phyloP scores from a whole-genome alignment of 805 yeast species.

The Zygoascus bituminiphila region DNA sequence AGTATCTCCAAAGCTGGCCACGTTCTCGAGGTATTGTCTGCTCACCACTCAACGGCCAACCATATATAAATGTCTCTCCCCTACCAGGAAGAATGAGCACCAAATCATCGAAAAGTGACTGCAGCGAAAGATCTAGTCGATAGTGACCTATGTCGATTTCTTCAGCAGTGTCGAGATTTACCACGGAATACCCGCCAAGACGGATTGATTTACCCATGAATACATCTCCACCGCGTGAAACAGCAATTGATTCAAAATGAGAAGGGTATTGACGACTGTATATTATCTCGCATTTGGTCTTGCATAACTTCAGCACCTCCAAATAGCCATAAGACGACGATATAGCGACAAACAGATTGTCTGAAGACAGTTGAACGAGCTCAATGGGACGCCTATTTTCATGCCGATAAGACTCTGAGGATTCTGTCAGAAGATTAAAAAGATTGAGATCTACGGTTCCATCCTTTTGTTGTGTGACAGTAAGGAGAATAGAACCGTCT shows the following conservation, averaged over 20 bases:
- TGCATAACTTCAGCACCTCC: background rate
- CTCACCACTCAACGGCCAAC: conserved; percentile 10
- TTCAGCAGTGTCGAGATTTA: conserved; percentile 15
- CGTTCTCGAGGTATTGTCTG: background rate
- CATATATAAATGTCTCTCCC: conserved; percentile 18
- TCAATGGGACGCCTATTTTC: background rate
- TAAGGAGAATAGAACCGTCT: background rate
- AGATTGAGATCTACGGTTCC: background rate
- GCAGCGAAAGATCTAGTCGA: conserved; percentile 17
- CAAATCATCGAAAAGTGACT: conserved; percentile 8
- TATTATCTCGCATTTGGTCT: conserved; percentile 3
- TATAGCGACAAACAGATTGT: conserved; percentile 2
- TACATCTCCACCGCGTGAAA: conserved; percentile 15
- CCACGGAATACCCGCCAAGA: conserved; percentile 18
- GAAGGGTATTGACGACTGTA: conserved; percentile 20
- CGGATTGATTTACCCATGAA: conserved; percentile 17
- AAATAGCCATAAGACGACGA: conserved; percentile 2
- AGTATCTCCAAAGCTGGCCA: conserved; percentile 14
- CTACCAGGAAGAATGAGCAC: conserved; percentile 15
- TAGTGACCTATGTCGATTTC: conserved; percentile 22
- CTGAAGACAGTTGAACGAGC: conserved; percentile 1
- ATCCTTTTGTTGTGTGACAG: background rate
- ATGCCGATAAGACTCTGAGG: background rate
- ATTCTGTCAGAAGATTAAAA: background rate
- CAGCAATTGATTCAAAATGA: conserved; percentile 13